Base-by-base conservation (phyloP, 305 asterid species). In the Galium porrigens region DNA sequence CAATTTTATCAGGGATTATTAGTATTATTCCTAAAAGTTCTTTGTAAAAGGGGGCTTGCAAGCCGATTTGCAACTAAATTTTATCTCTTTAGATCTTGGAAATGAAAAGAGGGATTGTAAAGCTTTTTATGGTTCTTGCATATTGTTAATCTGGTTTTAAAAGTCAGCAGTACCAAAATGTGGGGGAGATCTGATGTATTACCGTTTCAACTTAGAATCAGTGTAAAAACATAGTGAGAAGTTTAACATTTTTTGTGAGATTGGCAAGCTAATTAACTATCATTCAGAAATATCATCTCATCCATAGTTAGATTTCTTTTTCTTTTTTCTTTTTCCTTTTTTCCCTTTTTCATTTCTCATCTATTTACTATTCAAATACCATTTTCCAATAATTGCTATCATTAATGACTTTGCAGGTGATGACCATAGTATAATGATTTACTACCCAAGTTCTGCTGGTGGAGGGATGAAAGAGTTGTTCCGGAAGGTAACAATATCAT, bases 401-500 rank as follows among this genome's bases (percentile, higher is more conserved):
- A 77, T 77, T 58, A 63, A 66, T 73, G 77, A 66, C 70, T 77
- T 49, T 78, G 82, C 80, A 92, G 99, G 90, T 83, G 97, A 92
- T 77, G 89, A 92, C 76, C 99, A 92, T 81, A 81, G 97, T 67
- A 87, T 92, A 72, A 92, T 89, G 99, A 92, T 92, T 69, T 92
- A 92, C 74, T 92, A 92, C 70, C 99, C 99, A 63, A 92, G 97
- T 76, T 83, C 97, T 65, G 99, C 99, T 27, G 99, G 99, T 74
- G 96, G 99, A 63, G 99, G 99, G 60, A 92, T 92, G 99, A 92
- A 92, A 74, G 90, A 87, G 71, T 78, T 92, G 82, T 92, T 92
- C 70, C 90, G 99, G 18, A 92, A 92, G 99, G 99, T 89, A 72
- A 77, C 75, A 4, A 27, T 68, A 36, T 18, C 20, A 5, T 42